Evolutionary conservation across 2,329 filamentous ascomycete genomes (phyloP).

Genomic region (Aspergillus floridensis): DNA sequence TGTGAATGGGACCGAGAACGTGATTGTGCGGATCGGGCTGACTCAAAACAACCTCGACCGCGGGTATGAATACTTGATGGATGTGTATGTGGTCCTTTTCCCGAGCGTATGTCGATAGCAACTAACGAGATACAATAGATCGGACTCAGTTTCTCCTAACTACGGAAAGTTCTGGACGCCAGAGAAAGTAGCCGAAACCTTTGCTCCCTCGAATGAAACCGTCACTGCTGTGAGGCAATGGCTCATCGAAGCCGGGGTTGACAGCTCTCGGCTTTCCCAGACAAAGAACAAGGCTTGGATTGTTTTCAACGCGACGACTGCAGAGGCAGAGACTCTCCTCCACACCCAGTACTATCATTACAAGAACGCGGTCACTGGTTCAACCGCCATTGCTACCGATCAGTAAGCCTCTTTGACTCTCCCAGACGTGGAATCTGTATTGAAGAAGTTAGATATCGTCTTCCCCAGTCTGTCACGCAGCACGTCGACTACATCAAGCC

Average conservation of each 20-base stretch:
- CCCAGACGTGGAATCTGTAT: not conserved
- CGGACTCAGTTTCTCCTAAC: conserved; percentile 36
- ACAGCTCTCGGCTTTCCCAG: conserved; percentile 24
- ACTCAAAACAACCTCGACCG: conserved; percentile 28
- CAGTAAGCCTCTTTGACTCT: conserved; percentile 26
- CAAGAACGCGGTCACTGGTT: conserved; percentile 31
- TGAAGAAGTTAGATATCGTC: not conserved
- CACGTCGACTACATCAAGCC: conserved; percentile 9
- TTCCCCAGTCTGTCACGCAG: not conserved
- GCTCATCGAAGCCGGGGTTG: conserved; percentile 28
- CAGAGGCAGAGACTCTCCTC: conserved; percentile 39
- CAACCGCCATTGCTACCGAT: conserved; percentile 39
- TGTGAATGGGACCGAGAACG: not conserved
- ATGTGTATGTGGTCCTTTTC: conserved; percentile 23
- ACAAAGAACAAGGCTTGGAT: conserved; percentile 40
- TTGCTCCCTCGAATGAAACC: conserved; percentile 32
- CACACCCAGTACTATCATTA: conserved; percentile 42
- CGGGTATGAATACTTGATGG: conserved; percentile 31
- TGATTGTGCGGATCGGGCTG: conserved; percentile 25
- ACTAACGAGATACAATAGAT: conserved; percentile 10
- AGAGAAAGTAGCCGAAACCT: conserved; percentile 35
- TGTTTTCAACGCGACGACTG: conserved; percentile 38
- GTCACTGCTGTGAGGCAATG: conserved; percentile 30
- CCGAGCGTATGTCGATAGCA: too few species aligned
- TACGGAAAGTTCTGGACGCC: conserved; percentile 36